Evolutionary conservation across 345 rosid species (phyloP).

Genomic region (Salix brachista): DNA sequence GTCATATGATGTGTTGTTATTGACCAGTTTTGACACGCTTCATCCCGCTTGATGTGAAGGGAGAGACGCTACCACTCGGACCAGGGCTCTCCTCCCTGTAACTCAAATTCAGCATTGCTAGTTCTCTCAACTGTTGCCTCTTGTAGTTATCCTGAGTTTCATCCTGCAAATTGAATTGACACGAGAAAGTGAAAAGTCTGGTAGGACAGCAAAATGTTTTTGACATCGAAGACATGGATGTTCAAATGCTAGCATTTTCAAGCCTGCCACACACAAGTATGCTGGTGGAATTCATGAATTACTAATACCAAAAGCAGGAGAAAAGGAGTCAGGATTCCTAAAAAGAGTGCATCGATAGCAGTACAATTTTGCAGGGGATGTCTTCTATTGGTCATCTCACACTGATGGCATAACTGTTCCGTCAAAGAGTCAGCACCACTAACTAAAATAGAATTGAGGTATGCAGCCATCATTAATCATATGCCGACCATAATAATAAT

Average conservation of each 20-base stretch:
- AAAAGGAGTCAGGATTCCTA: background rate
- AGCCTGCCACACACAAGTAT: background rate
- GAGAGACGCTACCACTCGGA: conserved; percentile 80
- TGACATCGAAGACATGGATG: background rate
- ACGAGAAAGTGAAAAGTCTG: background rate
- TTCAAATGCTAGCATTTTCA: background rate
- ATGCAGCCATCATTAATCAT: background rate
- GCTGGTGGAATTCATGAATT: background rate
- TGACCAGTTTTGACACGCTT: conserved; percentile 90
- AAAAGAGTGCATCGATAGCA: too few species aligned
- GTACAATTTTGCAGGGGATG: too few species aligned
- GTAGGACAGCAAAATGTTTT: background rate
- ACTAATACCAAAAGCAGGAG: background rate
- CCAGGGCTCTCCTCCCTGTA: conserved; percentile 88
- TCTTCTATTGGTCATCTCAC: background rate
- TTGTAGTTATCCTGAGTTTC: conserved; percentile 83
- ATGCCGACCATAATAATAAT: background rate
- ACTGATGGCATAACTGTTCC: background rate
- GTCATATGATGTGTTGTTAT: conserved; percentile 22
- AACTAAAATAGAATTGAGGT: too few species aligned
- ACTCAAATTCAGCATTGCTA: conserved; percentile 78
- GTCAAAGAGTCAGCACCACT: background rate
- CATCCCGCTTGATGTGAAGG: conserved; percentile 83
- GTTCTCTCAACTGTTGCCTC: conserved; percentile 89
- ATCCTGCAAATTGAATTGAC: conserved; percentile 43